These are phyloP conservation scores for Bruguiera hainesii DNA, from an alignment of 441 rosid species.

Conservation along the genomic window DNA sequence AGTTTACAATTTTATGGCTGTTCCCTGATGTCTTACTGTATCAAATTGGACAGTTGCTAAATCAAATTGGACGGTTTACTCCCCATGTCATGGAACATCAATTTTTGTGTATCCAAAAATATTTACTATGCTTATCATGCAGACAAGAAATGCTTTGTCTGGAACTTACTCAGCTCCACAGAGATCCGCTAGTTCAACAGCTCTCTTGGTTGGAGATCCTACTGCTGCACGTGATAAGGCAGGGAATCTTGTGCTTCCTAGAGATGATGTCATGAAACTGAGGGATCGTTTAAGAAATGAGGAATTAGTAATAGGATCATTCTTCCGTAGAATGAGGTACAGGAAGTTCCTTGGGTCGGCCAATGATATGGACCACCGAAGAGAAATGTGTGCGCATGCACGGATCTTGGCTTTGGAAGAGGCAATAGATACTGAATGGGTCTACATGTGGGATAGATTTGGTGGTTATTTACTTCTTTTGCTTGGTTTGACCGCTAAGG, in stretches of 20 bases:
- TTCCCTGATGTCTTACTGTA: neutral
- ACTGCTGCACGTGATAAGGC: constrained; percentile 94
- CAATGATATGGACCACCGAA: constrained; percentile 74
- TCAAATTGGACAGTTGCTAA: neutral
- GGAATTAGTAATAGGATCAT: constrained; percentile 82
- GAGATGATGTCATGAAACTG: constrained; percentile 99
- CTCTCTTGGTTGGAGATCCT: constrained; percentile 99
- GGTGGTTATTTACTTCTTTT: constrained; percentile 97
- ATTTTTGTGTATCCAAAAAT: too few relatives aligned
- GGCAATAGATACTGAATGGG: constrained; percentile 99
- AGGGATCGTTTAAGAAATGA: constrained; percentile 97
- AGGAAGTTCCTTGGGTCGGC: constrained; percentile 56
- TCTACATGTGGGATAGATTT: constrained; percentile 99
- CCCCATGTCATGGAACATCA: too few relatives aligned
- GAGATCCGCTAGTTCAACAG: constrained; percentile 99
- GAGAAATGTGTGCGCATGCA: constrained; percentile 99
- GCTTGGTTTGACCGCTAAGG: constrained; percentile 99
- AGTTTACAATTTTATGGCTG: too few relatives aligned
- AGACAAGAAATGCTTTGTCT: constrained; percentile 99
- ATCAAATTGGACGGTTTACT: neutral
- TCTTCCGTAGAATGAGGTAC: constrained; percentile 67
- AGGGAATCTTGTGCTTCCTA: constrained; percentile 97
- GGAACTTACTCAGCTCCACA: constrained; percentile 99
- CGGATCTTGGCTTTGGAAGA: constrained; percentile 98
- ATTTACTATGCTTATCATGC: constrained; percentile 29